phyloP scores from a whole-genome alignment of 2,329 filamentous ascomycete genomes.

The Ophiostoma himal-ulmi region DNA sequence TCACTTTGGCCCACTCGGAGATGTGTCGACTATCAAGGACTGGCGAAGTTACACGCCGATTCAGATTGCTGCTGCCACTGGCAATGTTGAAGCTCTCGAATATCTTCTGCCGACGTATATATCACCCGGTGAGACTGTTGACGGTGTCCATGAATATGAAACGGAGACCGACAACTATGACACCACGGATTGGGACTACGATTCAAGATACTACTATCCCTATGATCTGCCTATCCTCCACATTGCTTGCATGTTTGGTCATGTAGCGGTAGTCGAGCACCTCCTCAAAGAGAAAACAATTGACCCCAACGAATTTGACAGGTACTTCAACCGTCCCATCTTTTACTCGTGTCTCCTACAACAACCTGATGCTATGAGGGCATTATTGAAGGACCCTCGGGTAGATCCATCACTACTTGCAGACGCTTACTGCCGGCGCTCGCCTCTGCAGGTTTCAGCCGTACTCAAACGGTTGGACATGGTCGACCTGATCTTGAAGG shows the following conservation, averaged over 20 bases:
- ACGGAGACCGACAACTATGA: not conserved
- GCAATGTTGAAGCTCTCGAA: not conserved
- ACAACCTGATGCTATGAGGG: not conserved
- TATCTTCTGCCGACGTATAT: not conserved
- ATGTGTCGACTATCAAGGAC: not conserved
- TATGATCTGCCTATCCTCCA: not conserved
- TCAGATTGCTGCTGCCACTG: slow-evolving; percentile 2
- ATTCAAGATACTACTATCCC: not conserved
- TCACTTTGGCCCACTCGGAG: not conserved
- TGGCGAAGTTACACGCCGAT: not conserved
- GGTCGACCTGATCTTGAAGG: not conserved
- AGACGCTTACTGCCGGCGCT: not conserved
- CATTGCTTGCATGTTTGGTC: slow-evolving; percentile 5
- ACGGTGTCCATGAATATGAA: not conserved
- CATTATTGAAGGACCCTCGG: not conserved
- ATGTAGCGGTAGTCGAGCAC: not conserved
- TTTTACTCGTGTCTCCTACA: not conserved
- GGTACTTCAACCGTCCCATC: slow-evolving; percentile 1
- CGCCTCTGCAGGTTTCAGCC: not conserved
- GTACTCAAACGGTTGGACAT: not conserved
- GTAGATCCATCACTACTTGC: not conserved
- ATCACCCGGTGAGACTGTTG: not conserved
- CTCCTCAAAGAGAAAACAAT: not conserved
- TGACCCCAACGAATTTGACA: not conserved
- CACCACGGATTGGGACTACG: not conserved